Percentiles rank a stretch among this genome's conserved stretches.
These are phyloP conservation scores for Daldinia sp. DNA, from an alignment of 2,329 filamentous ascomycete genomes.

Conservation along the genomic window DNA sequence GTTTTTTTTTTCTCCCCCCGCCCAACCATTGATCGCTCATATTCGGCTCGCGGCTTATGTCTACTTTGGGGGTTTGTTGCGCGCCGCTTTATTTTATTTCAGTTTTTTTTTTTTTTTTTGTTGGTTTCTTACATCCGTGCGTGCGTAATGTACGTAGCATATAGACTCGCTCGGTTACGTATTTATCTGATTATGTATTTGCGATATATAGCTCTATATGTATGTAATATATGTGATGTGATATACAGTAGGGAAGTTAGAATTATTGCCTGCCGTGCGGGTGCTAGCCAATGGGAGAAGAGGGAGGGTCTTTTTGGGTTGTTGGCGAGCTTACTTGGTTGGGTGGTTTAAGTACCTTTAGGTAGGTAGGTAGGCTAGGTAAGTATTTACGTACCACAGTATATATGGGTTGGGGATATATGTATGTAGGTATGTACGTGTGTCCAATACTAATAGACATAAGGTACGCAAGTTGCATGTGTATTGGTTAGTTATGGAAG, in stretches of 20 bases:
- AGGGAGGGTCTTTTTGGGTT: not conserved
- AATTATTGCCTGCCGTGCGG: not conserved
- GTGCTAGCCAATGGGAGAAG: not conserved
- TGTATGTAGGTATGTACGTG: too few relatives aligned
- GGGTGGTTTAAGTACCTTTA: too few relatives aligned
- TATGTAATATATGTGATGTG: too few relatives aligned
- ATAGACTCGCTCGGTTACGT: not conserved
- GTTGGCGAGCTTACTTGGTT: not conserved
- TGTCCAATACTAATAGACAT: too few relatives aligned
- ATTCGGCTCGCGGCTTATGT: constrained; percentile 31
- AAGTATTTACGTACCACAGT: too few relatives aligned
- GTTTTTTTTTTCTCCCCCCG: not conserved
- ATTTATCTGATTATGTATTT: not conserved
- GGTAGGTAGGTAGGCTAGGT: too few relatives aligned
- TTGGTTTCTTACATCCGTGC: not conserved
- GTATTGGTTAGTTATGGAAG: not conserved
- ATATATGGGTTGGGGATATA: too few relatives aligned
- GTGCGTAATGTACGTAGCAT: too few relatives aligned
- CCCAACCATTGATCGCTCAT: not conserved
- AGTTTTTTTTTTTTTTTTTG: not conserved
- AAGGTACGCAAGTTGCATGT: too few relatives aligned
- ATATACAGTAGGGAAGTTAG: too few relatives aligned
- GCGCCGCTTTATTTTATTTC: not conserved
- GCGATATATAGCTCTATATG: too few relatives aligned
- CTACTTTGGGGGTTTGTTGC: constrained; percentile 21